Evolutionary conservation across 2,329 filamentous ascomycete species (phyloP).

Genomic region (Trichocomaceae sp.): DNA sequence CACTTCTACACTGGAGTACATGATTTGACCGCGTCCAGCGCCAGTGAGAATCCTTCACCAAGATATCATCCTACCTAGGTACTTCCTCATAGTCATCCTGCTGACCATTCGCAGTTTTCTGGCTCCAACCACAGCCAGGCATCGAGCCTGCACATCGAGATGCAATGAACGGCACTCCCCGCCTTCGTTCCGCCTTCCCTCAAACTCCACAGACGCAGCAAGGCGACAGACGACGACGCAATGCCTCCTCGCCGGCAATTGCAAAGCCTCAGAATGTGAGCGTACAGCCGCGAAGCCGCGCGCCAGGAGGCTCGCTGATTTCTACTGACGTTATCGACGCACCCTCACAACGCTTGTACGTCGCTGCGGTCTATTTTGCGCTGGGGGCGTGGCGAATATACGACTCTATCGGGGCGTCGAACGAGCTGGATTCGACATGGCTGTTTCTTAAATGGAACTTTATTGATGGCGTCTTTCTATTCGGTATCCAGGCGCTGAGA

Average conservation of each 20-base stretch:
- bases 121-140: not conserved
- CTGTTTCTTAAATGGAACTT: slow-evolving; percentile 90
- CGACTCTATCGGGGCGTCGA: slow-evolving; percentile 73
- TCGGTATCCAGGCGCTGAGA: slow-evolving; percentile 74
- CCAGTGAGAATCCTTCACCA: not conserved
- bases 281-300: slow-evolving; percentile 21
- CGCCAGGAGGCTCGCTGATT: slow-evolving; percentile 57
- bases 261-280: slow-evolving; percentile 19
- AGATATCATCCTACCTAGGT: too few relatives aligned
- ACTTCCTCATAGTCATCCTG: too few relatives aligned
- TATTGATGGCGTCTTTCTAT: slow-evolving; percentile 80
- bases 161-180: slow-evolving; percentile 79
- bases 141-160: slow-evolving; percentile 33
- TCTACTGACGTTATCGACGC: slow-evolving; percentile 77
- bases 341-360: slow-evolving; percentile 83
- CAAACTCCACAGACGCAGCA: slow-evolving; percentile 57
- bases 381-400: slow-evolving; percentile 79
- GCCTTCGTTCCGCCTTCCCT: slow-evolving; percentile 75
- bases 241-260: slow-evolving; percentile 23
- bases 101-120: not conserved
- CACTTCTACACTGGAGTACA: too few relatives aligned
- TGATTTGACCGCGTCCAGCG: not conserved
- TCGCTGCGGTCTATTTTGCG: slow-evolving; percentile 67
- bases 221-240: not conserved
- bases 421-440: slow-evolving; percentile 80